These are phyloP conservation scores for Pseudoperonospora humuli DNA, from an alignment of 352 stramenopile species.

Conservation along the genomic window DNA sequence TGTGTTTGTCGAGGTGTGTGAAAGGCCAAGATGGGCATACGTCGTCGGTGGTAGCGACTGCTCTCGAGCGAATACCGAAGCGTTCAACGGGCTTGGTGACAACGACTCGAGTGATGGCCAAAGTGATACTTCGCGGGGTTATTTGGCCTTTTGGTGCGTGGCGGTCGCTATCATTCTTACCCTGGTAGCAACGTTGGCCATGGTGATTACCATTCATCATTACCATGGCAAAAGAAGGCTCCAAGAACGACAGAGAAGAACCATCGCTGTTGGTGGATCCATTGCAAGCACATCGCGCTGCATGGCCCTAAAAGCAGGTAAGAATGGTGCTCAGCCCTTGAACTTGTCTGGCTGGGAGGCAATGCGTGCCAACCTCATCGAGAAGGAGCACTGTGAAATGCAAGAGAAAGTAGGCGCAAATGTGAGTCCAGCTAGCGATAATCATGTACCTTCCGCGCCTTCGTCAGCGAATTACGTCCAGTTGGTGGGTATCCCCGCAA, in stretches of 20 bases:
- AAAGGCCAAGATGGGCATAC: constrained; percentile 13
- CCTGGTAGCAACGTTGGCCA: constrained; percentile 12
- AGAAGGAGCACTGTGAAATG: constrained; percentile 29
- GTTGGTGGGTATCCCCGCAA: constrained; percentile 4
- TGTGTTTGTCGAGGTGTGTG: constrained; percentile 26
- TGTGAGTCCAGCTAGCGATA: not conserved
- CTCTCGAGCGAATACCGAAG: not conserved
- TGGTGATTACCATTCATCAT: constrained; percentile 18
- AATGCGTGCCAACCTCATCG: constrained; percentile 32
- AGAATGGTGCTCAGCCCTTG: constrained; percentile 16
- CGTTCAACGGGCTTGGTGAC: not conserved
- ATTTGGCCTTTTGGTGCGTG: constrained; percentile 24
- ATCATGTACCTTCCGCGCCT: constrained; percentile 4
- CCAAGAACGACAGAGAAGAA: constrained; percentile 8
- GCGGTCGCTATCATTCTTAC: constrained; percentile 17
- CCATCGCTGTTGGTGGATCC: constrained; percentile 8
- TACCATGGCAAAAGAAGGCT: constrained; percentile 10
- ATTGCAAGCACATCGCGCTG: constrained; percentile 3
- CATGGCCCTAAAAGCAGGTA: constrained; percentile 10
- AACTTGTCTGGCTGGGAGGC: constrained; percentile 41
- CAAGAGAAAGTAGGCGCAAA: constrained; percentile 2
- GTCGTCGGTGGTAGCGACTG: constrained; percentile 24
- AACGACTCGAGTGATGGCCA: not conserved
- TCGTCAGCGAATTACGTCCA: too few species aligned
- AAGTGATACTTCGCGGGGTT: too few species aligned